Evolutionary conservation across 2,329 filamentous ascomycete genomes (phyloP), one percentile per base, ranked within the genome.

Genomic region (Sporothrix schenckii): DNA sequence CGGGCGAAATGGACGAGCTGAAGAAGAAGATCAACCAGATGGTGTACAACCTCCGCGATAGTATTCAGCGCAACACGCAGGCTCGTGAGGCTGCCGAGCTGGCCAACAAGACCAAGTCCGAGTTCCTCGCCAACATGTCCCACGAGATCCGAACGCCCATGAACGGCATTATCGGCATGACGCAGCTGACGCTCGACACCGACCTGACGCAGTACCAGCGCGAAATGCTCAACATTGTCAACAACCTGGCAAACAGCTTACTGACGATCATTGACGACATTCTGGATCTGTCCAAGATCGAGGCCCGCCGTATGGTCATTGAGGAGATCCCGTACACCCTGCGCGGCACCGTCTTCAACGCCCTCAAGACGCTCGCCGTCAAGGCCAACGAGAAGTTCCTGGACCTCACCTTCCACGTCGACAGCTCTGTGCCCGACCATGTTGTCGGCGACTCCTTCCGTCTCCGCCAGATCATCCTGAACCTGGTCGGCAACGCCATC

Each of bases 1-100:
- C 94, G 14, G 95, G 95, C 74, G 95, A 99, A 81, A 98, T 99
- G 95, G 95, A 98, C 80, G 94, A 98, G 80, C 86, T 99, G 76
- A 99, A 99, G 82, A 90, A 94, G 77, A 98, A 98, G 85, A 98
- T 99, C 86, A 99, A 98, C 79, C 92, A 96, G 83, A 99, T 99
- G 95, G 94, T 98, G 68, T 95, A 92, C 78, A 97, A 97, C 78
- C 83, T 99, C 73, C 86, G 94, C 75, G 95, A 98, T 81, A 96
- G 92, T 85, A 97, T 99, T 75, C 94, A 98, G 80, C 89, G 93
- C 79, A 99, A 98, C 79, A 97, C 94, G 3, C 92, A 94, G 74
- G 95, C 95, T 70, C 91, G 95, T 41, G 74, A 98, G 80, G 94
- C 94, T 61, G 95, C 95, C 76, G 95, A 99, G 79, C 84, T 97